These are phyloP conservation scores for Dactylellina haptotyla DNA, from an alignment of 2,329 filamentous ascomycete species.

Conservation along the genomic window DNA sequence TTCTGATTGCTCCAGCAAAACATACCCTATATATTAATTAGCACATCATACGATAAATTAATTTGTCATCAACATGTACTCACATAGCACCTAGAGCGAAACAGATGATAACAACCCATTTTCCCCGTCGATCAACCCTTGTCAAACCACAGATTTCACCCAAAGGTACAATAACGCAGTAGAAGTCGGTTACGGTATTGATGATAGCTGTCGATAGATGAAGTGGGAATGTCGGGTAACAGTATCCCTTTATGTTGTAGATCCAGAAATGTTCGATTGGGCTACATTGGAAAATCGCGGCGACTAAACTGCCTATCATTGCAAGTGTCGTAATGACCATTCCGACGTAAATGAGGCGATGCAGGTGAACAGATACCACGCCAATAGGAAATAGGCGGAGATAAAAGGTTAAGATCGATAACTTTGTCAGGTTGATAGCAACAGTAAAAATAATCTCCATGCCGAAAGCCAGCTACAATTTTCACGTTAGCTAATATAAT, in stretches of 20 bases:
- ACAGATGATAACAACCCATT: conserved; percentile 29
- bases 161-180: conserved; percentile 47
- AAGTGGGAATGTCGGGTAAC: conserved; percentile 42
- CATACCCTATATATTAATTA: conserved; percentile 34
- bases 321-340: conserved; percentile 24
- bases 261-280: conserved; percentile 50
- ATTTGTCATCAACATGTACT: not conserved
- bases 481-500: not conserved
- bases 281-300: conserved; percentile 47
- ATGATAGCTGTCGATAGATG: conserved; percentile 45
- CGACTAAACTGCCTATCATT: conserved; percentile 34
- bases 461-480: conserved; percentile 35
- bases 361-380: conserved; percentile 39
- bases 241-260: conserved; percentile 41
- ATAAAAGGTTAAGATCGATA: conserved; percentile 50
- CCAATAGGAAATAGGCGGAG: conserved; percentile 42
- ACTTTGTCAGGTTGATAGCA: conserved; percentile 43
- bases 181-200: conserved; percentile 42
- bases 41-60: no score
- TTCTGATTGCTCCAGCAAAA: conserved; percentile 41
- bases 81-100: conserved; percentile 44
- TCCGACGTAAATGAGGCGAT: conserved; percentile 40
- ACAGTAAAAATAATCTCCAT: conserved; percentile 46
- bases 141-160: conserved; percentile 43
- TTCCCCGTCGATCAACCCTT: conserved; percentile 35